These are phyloP conservation scores for Globisporangium paroecandrum DNA, from an alignment of 352 stramenopile species.

Conservation along the genomic window DNA sequence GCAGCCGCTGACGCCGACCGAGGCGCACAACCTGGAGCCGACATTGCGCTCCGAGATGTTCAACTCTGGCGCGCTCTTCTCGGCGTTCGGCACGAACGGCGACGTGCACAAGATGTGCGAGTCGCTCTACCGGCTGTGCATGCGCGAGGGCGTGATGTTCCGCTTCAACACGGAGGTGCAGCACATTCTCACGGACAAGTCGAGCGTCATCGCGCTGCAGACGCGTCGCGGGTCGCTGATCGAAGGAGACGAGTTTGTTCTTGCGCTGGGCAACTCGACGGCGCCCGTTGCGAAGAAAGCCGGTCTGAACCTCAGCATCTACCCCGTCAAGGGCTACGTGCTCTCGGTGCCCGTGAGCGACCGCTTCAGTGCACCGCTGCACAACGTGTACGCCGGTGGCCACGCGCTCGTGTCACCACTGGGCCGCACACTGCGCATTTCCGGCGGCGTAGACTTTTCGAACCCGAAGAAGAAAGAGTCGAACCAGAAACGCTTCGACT, in stretches of 20 bases:
- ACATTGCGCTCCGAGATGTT: conserved; percentile 57
- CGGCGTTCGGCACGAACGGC: conserved; percentile 78
- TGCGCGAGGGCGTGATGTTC: conserved; percentile 86
- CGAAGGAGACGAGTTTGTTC: conserved; percentile 84
- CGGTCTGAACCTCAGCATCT: conserved; percentile 76
- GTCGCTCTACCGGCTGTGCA: conserved; percentile 73
- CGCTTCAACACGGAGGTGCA: conserved; percentile 83
- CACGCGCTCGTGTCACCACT: conserved; percentile 74
- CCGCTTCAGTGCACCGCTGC: conserved; percentile 53
- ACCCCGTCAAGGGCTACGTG: conserved; percentile 84
- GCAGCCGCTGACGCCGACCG: conserved; percentile 47
- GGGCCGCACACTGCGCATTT: conserved; percentile 70
- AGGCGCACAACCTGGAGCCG: conserved; percentile 69
- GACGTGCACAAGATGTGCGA: conserved; percentile 89
- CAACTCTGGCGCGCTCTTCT: conserved; percentile 64
- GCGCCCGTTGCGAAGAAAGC: conserved; percentile 59
- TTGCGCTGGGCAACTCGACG: conserved; percentile 79
- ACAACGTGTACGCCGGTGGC: conserved; percentile 84
- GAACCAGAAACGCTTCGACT: conserved; percentile 72
- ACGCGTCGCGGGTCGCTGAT: conserved; percentile 78
- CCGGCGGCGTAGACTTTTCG: conserved; percentile 76
- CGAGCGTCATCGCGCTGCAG: conserved; percentile 75
- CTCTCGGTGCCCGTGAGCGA: conserved; percentile 75
- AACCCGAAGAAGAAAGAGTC: conserved; percentile 57
- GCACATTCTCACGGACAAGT: conserved; percentile 75